Evolutionary conservation across 768 basidiomycete species (phyloP), one percentile per base, ranked within the genome.

Genomic region (Macrolepiota fuliginosa): DNA sequence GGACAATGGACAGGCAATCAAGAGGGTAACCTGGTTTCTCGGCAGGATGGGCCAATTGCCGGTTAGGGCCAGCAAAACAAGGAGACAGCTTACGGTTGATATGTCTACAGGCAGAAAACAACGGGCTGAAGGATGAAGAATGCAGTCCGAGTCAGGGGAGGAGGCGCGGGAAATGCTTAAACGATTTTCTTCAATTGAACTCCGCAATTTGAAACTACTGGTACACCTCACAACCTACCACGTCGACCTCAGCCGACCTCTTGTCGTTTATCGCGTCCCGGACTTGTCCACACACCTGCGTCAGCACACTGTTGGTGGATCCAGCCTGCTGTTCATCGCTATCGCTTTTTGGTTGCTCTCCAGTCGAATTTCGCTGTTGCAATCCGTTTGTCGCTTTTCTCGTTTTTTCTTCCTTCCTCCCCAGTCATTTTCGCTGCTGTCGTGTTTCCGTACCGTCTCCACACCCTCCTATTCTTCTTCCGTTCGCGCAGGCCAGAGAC

Each of bases 201-300:
- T 24, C 32, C 57, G 49, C 56, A 59, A 59, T 51, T 59, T 59
- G 58, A 59, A 42, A 58, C 53, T 13, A 7, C 24, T 36, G 46
- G 57, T 51, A 19, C 47, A 15, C 47, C 35, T 58, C 49, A 46
- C 57, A 58, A 58, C 57, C 22, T 37, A 57, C 57, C 57, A 58
- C 57, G 57, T 58, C 46, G 57, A 58, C 37, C 47, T 27, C 47
- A 37, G 0, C 47, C 22, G 17, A 13, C 13, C 39, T 56, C 73
- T 64, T 70, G 70, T 70, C 66, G 58, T 65, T 76, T 12, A 24
- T 36, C 35, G 27, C 72, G 74, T 73, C 76, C 73, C 75, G 74
- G 70, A 67, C 73, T 76, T 70, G 67, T 27, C 57, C 22, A 22
- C 45, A 37, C 56, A 25, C 56, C 22, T 37, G 36, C 35, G 24